Base-by-base conservation (phyloP, 257 asterid species). In the Nicotiana attenuata region DNA sequence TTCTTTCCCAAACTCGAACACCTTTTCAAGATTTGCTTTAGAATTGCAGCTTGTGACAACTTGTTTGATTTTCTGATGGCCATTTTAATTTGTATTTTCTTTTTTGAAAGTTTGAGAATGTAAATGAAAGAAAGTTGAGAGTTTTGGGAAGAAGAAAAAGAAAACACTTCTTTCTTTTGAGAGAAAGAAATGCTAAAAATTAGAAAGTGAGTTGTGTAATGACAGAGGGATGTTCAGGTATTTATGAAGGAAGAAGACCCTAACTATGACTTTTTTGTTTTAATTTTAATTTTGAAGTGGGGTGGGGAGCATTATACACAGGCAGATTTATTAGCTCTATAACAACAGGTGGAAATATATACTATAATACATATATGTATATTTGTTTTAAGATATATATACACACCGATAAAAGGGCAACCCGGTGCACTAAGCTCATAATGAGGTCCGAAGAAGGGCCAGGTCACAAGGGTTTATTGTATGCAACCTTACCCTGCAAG, bases 1-100 rank as follows among this genome's bases (percentile, higher is more conserved):
- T 84, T 85, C 88, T 85, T 90, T 2, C 90, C 93, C 24, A 90
- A 59, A 80, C 92, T 90, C 1, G 91, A 90, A 45, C 91, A 90
- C 28, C 90, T 83, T 85, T 85, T 88, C 76, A 87, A 20, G 14
- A 89, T 89, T 65, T 89, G 86, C 81, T 87, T 89, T 63, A 89
- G 79, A 81, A 89, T 68, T 35, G 87, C 81, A 7, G 87, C 80
- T 71, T 89, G 91, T 59, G 92, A 82, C 24, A 83, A 67, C 28
- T 85, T 88, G 78, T 85, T 88, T 6, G 89, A 81, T 73, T 87
- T 89, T 66, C 77, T 88, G 1, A 89, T 81, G 52, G 86, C 91
- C 92, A 89, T 89, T 80, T 29, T 81, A 1, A 26, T n/a, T 7
- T 10, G 33, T 24, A 19, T 17, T 9, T 57, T 13, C 17, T 45